phyloP scores from a whole-genome alignment of 169 alveolate genomes.

The Toxoplasma gondii region DNA sequence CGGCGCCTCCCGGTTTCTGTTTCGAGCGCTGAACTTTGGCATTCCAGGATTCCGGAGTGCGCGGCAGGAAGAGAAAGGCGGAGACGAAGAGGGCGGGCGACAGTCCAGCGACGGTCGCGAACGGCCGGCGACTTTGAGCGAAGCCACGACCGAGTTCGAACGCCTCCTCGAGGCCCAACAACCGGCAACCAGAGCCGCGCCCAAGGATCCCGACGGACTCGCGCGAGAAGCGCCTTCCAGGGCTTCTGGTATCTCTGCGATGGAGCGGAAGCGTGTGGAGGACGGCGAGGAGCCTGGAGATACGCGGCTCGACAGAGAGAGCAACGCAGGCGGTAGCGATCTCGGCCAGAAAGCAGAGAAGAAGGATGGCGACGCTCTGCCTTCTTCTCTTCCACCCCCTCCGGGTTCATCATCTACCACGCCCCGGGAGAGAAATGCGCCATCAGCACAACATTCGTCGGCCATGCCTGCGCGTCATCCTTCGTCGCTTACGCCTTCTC shows the following conservation, averaged over 20 bases:
- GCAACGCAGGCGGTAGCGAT: background rate
- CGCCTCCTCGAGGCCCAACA: conserved; percentile 40
- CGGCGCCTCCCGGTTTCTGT: background rate
- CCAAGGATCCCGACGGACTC: background rate
- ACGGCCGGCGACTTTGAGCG: background rate
- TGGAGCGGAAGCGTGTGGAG: background rate
- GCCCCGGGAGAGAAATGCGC: background rate
- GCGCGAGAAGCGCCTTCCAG: background rate
- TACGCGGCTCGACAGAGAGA: background rate
- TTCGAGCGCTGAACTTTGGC: conserved; percentile 17
- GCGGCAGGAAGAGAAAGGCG: background rate
- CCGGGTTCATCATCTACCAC: background rate
- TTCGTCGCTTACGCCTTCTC: background rate
- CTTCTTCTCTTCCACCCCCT: background rate
- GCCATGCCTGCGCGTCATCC: background rate
- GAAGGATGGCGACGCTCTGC: background rate
- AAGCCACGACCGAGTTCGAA: conserved; percentile 41
- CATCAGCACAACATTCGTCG: too few species aligned
- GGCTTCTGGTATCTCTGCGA: background rate
- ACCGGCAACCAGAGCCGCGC: background rate
- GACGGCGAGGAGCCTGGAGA: background rate
- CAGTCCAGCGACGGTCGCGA: background rate
- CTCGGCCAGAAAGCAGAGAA: background rate
- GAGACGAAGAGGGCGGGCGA: background rate
- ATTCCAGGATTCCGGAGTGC: conserved; percentile 6